Evolutionary conservation across 2,329 filamentous ascomycete species (phyloP).

Genomic region (Penicillium paneum): DNA sequence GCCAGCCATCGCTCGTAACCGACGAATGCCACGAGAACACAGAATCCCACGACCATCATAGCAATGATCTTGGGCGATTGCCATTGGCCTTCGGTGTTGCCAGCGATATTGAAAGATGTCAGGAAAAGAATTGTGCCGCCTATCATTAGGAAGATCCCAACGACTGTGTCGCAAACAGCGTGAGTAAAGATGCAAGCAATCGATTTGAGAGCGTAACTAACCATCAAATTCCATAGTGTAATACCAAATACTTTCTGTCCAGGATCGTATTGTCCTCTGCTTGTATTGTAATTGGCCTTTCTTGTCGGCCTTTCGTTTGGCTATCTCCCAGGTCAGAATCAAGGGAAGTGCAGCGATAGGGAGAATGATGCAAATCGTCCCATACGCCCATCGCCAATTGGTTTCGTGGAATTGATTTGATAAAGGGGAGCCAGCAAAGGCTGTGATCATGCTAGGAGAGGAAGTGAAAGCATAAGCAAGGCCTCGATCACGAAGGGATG

Average conservation of each 20-base stretch:
- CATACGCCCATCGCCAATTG: constrained; percentile 63
- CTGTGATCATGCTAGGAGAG: constrained; percentile 62
- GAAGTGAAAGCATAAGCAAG: constrained; percentile 59
- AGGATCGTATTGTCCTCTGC: constrained; percentile 43
- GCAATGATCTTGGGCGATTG: constrained; percentile 46
- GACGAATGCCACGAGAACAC: constrained; percentile 52
- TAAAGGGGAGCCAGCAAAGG: constrained; percentile 55
- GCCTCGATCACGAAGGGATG: constrained; percentile 57
- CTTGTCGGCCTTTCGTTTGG: constrained; percentile 56
- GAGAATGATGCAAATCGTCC: constrained; percentile 59
- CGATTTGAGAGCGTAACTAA: constrained; percentile 19
- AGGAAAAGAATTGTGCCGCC: constrained; percentile 58
- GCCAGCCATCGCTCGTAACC: constrained; percentile 54
- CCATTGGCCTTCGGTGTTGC: constrained; percentile 40
- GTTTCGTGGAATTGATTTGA: constrained; percentile 52
- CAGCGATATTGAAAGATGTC: constrained; percentile 44
- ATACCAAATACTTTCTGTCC: constrained; percentile 46
- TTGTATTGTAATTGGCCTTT: constrained; percentile 48
- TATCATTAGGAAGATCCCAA: constrained; percentile 60
- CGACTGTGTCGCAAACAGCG: constrained; percentile 25
- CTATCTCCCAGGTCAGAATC: constrained; percentile 52
- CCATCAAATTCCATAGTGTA: constrained; percentile 62
- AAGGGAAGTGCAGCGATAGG: constrained; percentile 57
- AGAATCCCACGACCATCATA: constrained; percentile 53
- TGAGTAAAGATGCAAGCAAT: background rate